Evolutionary conservation across 2,329 filamentous ascomycete species (phyloP).

Genomic region (Exophiala lecanii-corni): DNA sequence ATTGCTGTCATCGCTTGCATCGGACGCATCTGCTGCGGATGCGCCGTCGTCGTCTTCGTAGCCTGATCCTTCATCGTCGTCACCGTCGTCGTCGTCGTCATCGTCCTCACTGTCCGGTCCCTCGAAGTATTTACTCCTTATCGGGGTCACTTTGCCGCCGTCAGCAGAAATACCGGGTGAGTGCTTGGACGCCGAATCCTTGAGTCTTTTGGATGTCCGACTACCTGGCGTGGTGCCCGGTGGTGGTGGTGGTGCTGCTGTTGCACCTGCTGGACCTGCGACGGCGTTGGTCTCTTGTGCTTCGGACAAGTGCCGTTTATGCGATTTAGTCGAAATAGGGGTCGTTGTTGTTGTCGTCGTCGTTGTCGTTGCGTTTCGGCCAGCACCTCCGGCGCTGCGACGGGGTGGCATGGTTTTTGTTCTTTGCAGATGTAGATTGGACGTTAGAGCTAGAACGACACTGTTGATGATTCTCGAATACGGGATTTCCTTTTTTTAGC

Average conservation of each 20-base stretch:
- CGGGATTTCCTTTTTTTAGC: too few species aligned
- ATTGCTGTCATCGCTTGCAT: conserved; percentile 28
- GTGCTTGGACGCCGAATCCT: conserved; percentile 13
- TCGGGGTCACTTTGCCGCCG: conserved; percentile 34
- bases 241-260: conserved; percentile 8
- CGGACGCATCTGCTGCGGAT: conserved; percentile 30
- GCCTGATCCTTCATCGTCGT: conserved; percentile 31
- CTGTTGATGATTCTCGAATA: too few species aligned
- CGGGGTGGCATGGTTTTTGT: too few species aligned
- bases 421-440: too few species aligned
- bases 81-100: conserved; percentile 27
- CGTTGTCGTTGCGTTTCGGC: too few species aligned
- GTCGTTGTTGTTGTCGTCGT: conserved; percentile 1
- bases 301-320: conserved; percentile 24
- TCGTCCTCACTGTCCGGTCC: conserved; percentile 27
- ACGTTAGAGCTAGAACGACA: too few species aligned
- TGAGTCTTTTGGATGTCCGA: conserved; percentile 23
- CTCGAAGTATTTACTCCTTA: conserved; percentile 50
- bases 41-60: conserved; percentile 40
- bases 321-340: conserved; percentile 5
- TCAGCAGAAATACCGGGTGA: too few species aligned
- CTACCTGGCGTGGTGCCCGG: conserved; percentile 15
- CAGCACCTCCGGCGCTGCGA: too few species aligned
- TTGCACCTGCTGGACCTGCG: not conserved
- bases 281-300: not conserved